Evolutionary conservation across 1,284 basidiomycete genomes (phyloP).

Genomic region (Cutaneotrichosporon arboriforme): DNA sequence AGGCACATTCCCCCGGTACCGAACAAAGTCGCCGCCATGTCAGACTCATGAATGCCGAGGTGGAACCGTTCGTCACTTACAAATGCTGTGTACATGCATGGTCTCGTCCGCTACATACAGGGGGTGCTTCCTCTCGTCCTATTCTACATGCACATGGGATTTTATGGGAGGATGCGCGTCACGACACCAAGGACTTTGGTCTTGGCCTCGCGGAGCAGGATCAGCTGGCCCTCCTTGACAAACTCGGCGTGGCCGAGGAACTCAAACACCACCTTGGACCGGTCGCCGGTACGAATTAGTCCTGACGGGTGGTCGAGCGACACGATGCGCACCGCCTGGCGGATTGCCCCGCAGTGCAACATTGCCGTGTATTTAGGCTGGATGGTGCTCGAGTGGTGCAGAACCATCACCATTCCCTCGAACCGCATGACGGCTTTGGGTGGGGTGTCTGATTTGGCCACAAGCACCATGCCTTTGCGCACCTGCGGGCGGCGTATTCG

Average conservation of each 20-base stretch:
- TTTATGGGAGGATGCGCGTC: conserved; percentile 30
- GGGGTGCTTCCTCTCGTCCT: not conserved
- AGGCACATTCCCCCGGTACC: too few species aligned
- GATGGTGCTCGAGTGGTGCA: conserved; percentile 83
- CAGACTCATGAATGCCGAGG: too few species aligned
- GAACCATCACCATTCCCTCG: conserved; percentile 42
- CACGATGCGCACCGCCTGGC: conserved; percentile 84
- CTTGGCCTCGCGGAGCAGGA: conserved; percentile 85
- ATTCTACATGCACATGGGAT: not conserved
- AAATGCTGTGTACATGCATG: not conserved
- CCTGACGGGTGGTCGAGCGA: conserved; percentile 80
- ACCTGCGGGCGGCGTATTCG: conserved; percentile 74
- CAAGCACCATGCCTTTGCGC: conserved; percentile 90
- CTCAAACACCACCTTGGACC: conserved; percentile 82
- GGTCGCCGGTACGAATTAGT: conserved; percentile 80
- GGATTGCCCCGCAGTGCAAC: conserved; percentile 40
- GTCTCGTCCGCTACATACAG: too few species aligned
- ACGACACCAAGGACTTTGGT: conserved; percentile 65
- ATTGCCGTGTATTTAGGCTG: conserved; percentile 78
- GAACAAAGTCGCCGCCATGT: too few species aligned
- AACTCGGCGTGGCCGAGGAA: conserved; percentile 78
- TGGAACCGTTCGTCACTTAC: too few species aligned
- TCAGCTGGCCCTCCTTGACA: conserved; percentile 83
- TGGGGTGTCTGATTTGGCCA: conserved; percentile 69
- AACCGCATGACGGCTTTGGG: conserved; percentile 53